Percentiles rank a stretch among this genome's conserved stretches.
Conservation (phyloP, 2,329 filamentous ascomycete species). For the Colletotrichum salicis region DNA sequence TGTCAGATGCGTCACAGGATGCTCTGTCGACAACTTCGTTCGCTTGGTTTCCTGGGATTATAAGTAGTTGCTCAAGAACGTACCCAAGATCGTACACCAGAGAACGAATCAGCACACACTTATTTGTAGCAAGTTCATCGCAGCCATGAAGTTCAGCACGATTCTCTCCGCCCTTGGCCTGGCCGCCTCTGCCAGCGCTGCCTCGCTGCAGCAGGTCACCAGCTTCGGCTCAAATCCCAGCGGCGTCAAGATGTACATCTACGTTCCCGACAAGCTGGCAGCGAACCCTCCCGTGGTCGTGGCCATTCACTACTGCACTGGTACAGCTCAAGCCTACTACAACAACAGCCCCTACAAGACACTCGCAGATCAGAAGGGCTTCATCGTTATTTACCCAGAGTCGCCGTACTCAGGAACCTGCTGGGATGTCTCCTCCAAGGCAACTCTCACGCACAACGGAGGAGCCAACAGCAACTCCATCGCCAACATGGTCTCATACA, state of each 20-base stretch:
- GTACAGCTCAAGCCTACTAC: conserved; percentile 63
- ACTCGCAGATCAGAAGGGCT: conserved; percentile 64
- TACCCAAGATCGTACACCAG: neutral
- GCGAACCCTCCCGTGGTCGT: conserved; percentile 60
- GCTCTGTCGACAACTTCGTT: neutral
- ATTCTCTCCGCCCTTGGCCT: conserved; percentile 35
- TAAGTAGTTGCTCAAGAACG: neutral
- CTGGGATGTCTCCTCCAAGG: conserved; percentile 68
- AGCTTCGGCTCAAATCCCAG: conserved; percentile 44
- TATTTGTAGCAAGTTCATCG: neutral
- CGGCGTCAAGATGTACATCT: conserved; percentile 45
- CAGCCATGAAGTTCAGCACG: conserved; percentile 31
- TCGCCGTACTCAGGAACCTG: conserved; percentile 57
- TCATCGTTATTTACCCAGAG: conserved; percentile 63
- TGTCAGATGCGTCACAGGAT: neutral
- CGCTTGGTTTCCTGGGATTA: neutral
- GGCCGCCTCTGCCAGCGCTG: conserved; percentile 36
- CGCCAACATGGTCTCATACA: conserved; percentile 64
- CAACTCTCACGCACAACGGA: conserved; percentile 60
- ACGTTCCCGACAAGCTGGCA: conserved; percentile 45
- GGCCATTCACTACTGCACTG: conserved; percentile 67
- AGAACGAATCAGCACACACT: neutral
- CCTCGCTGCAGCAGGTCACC: conserved; percentile 42
- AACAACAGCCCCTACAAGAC: conserved; percentile 61
- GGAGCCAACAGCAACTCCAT: conserved; percentile 63